Conservation (phyloP, 352 stramenopile species). For the Peronospora destructor region DNA sequence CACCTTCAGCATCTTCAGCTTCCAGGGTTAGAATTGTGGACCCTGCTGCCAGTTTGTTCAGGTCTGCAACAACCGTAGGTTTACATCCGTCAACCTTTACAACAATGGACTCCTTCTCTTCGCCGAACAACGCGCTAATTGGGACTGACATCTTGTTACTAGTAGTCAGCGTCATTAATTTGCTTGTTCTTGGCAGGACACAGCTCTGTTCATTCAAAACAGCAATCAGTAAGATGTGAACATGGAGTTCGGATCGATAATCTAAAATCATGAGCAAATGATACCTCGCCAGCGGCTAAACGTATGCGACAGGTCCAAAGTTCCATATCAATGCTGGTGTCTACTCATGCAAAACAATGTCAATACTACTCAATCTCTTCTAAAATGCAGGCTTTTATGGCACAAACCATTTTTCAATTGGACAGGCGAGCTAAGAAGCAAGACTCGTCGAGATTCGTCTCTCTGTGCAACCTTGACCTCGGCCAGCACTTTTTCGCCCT, state of each 20-base stretch:
- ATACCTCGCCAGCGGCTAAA: constrained; percentile 43
- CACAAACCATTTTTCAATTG: constrained; percentile 82
- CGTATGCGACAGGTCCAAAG: constrained; percentile 64
- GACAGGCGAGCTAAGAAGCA: constrained; percentile 81
- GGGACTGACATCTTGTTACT: constrained; percentile 82
- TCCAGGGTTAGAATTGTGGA: constrained; percentile 70
- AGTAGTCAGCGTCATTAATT: constrained; percentile 45
- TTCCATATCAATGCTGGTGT: constrained; percentile 76
- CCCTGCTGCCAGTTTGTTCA: constrained; percentile 51
- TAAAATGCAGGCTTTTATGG: background rate
- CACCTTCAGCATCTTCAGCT: constrained; percentile 41
- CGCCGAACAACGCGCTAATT: constrained; percentile 71
- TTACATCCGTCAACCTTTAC: constrained; percentile 84
- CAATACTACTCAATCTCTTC: constrained; percentile 1
- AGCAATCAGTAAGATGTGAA: background rate
- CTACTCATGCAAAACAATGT: constrained; percentile 24
- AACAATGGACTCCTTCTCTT: constrained; percentile 72
- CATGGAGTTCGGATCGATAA: background rate
- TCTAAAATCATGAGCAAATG: background rate
- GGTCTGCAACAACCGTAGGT: constrained; percentile 67
- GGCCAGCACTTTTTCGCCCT: constrained; percentile 75
- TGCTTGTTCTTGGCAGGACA: constrained; percentile 30
- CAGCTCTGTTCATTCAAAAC: constrained; percentile 29
- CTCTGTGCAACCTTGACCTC: constrained; percentile 86
- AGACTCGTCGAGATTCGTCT: constrained; percentile 75